Base-by-base conservation (phyloP, 805 yeast genomes). In the Zygosaccharomyces bisporus region DNA sequence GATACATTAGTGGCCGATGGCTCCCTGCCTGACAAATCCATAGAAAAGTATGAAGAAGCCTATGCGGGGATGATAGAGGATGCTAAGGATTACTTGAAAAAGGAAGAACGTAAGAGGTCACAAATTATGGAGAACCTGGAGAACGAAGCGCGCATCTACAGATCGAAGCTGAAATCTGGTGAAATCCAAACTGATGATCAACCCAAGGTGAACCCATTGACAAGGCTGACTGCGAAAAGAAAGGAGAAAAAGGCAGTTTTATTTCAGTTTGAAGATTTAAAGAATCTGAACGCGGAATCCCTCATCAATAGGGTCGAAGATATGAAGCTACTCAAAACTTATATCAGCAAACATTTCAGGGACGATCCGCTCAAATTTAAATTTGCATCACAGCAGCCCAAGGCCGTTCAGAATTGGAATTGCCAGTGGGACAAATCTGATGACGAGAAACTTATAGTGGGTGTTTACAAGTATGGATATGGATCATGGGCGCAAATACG, bases 401-500 rank as follows among this genome's bases (percentile, higher is more conserved):
- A 90, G 66, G 80, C 82, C 18, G 98, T 89, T 7, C 81, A 80
- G 57, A 91, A 86, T 35, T 93, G 99, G 99, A 77, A 78, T 41
- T 86, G 95, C 56, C 80, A 79, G 21, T 93, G 99, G 99, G 72
- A 73, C 2, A 72, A 74, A 10, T 78, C 73, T 24, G 95, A 93
- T 60, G 99, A 93, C 63, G 85, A 89, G 41, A 85, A 81, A 80
- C 72, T 93, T 43, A 64, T 93, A 49, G 78, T 86, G 27, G 99
- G 99, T 51, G 85, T 91, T 17, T 76, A 77, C 58, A 89, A 87
- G 66, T 90, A 90, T 66, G 99, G 99, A 0, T 90, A 88, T 64
- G 98, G 98, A 13, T 82, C 96, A 1, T 93, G 99, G 99, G 63
- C 76, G 2, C 90, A 86, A 58, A 90, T 93, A 36, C 75, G 99